Evolutionary conservation across 805 yeast species (phyloP).

Genomic region (Pichia insulana): DNA sequence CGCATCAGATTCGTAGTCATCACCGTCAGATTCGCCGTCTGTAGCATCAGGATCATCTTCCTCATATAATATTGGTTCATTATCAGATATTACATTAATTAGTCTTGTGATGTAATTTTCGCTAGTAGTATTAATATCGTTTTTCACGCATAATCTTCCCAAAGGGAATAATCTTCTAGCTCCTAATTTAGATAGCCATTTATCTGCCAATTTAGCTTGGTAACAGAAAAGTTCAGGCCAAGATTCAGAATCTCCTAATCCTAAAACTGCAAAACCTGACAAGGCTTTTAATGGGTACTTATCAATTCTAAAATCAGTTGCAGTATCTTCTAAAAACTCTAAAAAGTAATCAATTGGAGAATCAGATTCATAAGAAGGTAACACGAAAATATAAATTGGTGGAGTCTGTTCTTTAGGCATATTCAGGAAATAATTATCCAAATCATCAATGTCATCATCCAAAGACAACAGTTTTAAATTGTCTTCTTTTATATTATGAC

Average conservation of each 20-base stretch:
- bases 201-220: conserved; percentile 71
- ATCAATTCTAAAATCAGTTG: conserved; percentile 78
- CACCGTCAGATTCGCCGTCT: conserved; percentile 13
- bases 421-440: conserved; percentile 71
- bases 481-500: conserved; percentile 15
- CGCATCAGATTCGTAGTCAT: conserved; percentile 13
- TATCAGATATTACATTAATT: conserved; percentile 53
- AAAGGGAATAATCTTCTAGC: conserved; percentile 76
- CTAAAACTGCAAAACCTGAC: conserved; percentile 77
- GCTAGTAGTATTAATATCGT: conserved; percentile 43
- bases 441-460: conserved; percentile 75
- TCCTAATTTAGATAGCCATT: conserved; percentile 73
- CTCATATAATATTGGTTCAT: conserved; percentile 49
- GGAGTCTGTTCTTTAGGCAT: conserved; percentile 35
- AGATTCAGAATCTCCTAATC: conserved; percentile 80
- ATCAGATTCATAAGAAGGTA: conserved; percentile 89
- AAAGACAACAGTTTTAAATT: conserved; percentile 53
- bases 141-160: conserved; percentile 76
- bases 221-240: conserved; percentile 77
- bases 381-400: conserved; percentile 54
- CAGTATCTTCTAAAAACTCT: conserved; percentile 71
- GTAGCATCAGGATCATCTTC: conserved; percentile 32
- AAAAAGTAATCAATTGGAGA: conserved; percentile 85
- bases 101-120: conserved; percentile 61
- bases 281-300: conserved; percentile 63